A percentile compares a stretch with the other conserved stretches of the same genome.
Evolutionary conservation across 371 early-diverging fungal species (phyloP).

Genomic region (Apophysomyces elegans): DNA sequence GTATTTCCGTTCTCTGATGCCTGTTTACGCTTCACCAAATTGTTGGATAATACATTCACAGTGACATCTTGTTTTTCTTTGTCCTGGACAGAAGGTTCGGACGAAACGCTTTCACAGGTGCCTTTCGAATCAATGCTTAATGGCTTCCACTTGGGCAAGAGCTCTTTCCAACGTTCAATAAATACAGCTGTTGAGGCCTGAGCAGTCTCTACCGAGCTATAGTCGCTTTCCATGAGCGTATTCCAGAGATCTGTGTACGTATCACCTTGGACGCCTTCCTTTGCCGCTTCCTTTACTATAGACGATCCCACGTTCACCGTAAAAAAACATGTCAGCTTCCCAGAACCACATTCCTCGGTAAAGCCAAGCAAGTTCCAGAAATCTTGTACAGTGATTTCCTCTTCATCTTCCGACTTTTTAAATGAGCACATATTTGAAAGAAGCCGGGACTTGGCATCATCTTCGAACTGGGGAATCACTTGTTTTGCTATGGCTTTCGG

Average conservation of each 20-base stretch:
- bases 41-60: background rate
- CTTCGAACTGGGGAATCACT: slow-evolving; percentile 78
- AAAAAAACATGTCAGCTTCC: slow-evolving; percentile 72
- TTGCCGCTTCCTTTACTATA: background rate
- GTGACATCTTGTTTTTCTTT: background rate
- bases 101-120: background rate
- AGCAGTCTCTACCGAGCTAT: background rate
- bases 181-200: background rate
- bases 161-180: slow-evolving; percentile 1
- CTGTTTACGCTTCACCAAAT: slow-evolving; percentile 1
- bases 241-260: background rate
- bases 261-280: background rate
- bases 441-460: slow-evolving; percentile 79
- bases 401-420: slow-evolving; percentile 17
- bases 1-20: background rate
- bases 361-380: slow-evolving; percentile 70
- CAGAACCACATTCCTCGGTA: slow-evolving; percentile 79
- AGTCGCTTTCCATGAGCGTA: slow-evolving; percentile 5
- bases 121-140: background rate
- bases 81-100: background rate
- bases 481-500: slow-evolving; percentile 41
- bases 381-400: slow-evolving; percentile 55
- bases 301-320: slow-evolving; percentile 11
- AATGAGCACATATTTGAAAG: slow-evolving; percentile 12
- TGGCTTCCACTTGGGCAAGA: background rate